These are phyloP conservation scores for Corylus avellana DNA, from an alignment of 306 rosid species.

Conservation along the genomic window DNA sequence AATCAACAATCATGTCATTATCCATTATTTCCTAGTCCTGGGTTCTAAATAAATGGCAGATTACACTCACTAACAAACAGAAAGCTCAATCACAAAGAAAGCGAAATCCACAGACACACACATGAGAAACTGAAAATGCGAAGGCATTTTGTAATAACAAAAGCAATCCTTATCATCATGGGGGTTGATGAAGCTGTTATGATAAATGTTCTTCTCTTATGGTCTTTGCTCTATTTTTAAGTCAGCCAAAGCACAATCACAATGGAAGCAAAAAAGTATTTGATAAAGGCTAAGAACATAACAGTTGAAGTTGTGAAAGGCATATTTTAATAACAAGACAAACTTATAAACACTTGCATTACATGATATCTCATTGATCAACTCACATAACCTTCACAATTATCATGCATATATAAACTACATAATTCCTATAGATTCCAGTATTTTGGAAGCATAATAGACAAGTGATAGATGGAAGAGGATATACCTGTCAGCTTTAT, in stretches of 20 bases:
- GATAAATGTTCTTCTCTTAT: background rate
- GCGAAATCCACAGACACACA: background rate
- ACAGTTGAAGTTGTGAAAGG: background rate
- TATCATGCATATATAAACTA: background rate
- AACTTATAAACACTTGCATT: background rate
- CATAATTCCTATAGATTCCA: background rate
- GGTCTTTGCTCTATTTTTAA: background rate
- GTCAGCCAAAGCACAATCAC: background rate
- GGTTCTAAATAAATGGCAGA: background rate
- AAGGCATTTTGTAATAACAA: background rate
- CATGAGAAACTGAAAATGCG: background rate
- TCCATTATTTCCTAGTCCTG: background rate
- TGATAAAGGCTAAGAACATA: background rate
- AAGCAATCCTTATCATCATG: background rate
- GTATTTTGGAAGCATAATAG: background rate
- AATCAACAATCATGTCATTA: background rate
- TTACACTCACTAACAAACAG: background rate
- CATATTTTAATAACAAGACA: background rate
- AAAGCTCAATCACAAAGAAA: background rate
- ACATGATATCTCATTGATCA: background rate
- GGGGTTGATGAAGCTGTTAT: background rate
- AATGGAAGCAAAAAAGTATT: background rate
- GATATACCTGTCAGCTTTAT: slow-evolving; percentile 48
- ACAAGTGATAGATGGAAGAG: background rate
- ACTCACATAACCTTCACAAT: background rate